Evolutionary conservation across 2,329 filamentous ascomycete species (phyloP).

Genomic region (Mariannaea elegans): DNA sequence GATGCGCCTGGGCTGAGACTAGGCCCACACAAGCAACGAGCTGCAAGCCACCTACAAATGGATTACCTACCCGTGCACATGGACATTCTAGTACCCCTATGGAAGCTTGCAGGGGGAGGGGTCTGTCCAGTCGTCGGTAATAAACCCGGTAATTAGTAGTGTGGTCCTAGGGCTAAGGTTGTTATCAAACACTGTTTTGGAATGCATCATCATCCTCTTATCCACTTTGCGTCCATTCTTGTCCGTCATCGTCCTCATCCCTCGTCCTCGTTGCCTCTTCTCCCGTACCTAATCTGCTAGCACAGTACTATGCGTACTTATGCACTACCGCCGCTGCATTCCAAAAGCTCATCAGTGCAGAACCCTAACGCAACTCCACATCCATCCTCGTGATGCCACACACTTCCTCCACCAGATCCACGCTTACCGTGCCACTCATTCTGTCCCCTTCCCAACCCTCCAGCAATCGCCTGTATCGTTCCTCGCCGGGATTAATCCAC

Average conservation of each 20-base stretch:
- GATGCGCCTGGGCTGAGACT: conserved; percentile 28
- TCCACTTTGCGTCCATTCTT: conserved; percentile 29
- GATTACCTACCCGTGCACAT: conserved; percentile 25
- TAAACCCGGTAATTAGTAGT: conserved; percentile 30
- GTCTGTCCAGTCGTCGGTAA: conserved; percentile 32
- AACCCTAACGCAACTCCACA: conserved; percentile 45
- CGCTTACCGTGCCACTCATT: conserved; percentile 36
- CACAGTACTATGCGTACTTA: no score
- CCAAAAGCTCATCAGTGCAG: not conserved
- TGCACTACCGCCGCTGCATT: no score
- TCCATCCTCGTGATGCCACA: conserved; percentile 50
- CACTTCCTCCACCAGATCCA: conserved; percentile 47
- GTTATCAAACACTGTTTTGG: conserved; percentile 20
- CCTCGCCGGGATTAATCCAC: conserved; percentile 14
- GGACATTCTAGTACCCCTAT: conserved; percentile 21
- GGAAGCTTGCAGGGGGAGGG: conserved; percentile 14
- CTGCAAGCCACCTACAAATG: conserved; percentile 21
- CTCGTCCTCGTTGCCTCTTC: conserved; percentile 11
- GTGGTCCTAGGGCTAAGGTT: conserved; percentile 22
- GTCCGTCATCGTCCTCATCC: conserved; percentile 23
- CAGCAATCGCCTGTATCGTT: conserved; percentile 26
- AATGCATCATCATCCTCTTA: conserved; percentile 6
- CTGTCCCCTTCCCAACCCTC: conserved; percentile 26
- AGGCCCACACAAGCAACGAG: not conserved
- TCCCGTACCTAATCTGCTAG: no score